Percentiles rank a stretch among this genome's conserved stretches.
Evolutionary conservation across 2,329 filamentous ascomycete genomes (phyloP).

Genomic region (Aspergillus pseudonomiae): DNA sequence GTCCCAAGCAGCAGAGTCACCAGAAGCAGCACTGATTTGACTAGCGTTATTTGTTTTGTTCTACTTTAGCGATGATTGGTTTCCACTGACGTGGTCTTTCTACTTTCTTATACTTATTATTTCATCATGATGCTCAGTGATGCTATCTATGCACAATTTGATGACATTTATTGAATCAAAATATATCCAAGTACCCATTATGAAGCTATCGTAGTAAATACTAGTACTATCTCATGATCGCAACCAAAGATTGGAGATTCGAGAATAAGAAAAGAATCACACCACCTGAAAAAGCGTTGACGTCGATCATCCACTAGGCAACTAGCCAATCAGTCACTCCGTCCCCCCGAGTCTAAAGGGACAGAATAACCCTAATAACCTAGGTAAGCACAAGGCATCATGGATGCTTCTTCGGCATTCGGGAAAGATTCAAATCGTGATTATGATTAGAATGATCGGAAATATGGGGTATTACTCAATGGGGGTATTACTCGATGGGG

Average conservation of each 20-base stretch:
- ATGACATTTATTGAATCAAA: background rate
- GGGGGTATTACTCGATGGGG: background rate
- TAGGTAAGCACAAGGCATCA: background rate
- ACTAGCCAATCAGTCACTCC: background rate
- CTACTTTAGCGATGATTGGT: slow-evolving; percentile 1
- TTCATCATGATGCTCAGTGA: slow-evolving; percentile 1
- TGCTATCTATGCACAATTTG: background rate
- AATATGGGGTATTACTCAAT: background rate
- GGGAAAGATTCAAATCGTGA: background rate
- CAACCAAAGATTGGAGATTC: background rate
- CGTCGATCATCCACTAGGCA: background rate
- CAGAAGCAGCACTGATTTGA: slow-evolving; percentile 2
- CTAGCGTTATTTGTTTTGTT: background rate
- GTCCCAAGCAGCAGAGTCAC: slow-evolving; percentile 32
- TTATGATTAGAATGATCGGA: background rate
- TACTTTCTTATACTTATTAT: background rate
- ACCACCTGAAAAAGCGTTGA: background rate
- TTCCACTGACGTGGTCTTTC: background rate
- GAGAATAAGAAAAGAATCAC: background rate
- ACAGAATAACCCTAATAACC: slow-evolving; percentile 1
- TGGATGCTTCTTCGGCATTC: background rate
- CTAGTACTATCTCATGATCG: too few species aligned
- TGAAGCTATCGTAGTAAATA: background rate
- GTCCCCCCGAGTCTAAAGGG: background rate
- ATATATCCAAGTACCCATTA: background rate